Conservation (phyloP, 75 land plant species). For the Picea glauca region DNA sequence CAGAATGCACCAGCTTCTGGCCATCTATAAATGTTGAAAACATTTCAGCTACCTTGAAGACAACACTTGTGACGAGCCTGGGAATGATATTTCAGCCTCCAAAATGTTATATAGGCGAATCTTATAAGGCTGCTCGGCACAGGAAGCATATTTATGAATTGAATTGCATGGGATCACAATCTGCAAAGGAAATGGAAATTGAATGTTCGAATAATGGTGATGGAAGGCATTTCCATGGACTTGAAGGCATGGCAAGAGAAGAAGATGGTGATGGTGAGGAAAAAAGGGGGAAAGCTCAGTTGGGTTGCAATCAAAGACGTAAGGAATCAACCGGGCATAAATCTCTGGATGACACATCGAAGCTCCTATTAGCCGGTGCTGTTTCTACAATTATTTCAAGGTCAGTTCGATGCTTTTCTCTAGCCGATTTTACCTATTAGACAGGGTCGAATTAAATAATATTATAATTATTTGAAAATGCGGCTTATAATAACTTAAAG, state of each 20-base stretch:
- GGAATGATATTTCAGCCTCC: constrained; percentile 11
- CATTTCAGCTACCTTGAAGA: constrained; percentile 26
- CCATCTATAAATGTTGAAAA: neutral
- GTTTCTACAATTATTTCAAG: constrained; percentile 33
- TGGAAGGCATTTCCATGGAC: neutral
- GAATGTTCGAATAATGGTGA: neutral
- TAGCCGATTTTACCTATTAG: too few species aligned
- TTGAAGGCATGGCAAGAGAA: neutral
- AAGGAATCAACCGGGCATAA: neutral
- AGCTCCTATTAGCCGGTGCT: constrained; percentile 30
- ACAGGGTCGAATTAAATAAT: too few species aligned
- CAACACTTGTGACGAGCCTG: constrained; percentile 26
- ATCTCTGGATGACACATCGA: constrained; percentile 17
- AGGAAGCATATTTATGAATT: neutral
- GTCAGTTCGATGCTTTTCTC: neutral
- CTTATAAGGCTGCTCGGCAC: neutral
- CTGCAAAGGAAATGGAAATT: neutral
- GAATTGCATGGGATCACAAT: constrained; percentile 4
- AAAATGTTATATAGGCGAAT: neutral
- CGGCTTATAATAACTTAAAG: too few species aligned
- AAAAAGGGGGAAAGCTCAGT: neutral
- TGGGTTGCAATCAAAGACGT: neutral
- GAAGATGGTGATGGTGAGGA: neutral
- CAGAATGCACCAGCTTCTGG: neutral
- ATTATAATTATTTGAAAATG: too few species aligned